Evolutionary conservation across 2,329 filamentous ascomycete species (phyloP).

Genomic region (Dactylellina leptospora): DNA sequence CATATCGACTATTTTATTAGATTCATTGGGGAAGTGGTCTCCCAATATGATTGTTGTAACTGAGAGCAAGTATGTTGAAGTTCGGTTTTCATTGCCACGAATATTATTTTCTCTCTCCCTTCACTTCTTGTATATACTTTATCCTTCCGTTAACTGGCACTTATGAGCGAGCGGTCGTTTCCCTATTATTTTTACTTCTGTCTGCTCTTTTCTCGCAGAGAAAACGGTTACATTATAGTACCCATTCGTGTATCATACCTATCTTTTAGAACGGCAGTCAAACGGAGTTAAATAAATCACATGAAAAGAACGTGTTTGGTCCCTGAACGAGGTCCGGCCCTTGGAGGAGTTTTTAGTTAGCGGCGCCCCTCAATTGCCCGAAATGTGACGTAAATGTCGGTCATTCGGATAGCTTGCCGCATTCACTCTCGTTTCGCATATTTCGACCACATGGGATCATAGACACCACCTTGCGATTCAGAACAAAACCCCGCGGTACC

Average conservation of each 20-base stretch:
- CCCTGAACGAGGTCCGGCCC: too few species aligned
- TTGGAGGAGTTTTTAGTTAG: too few species aligned
- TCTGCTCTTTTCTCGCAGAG: conserved; percentile 53
- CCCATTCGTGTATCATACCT: conserved; percentile 39
- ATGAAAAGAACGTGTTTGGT: conserved; percentile 3
- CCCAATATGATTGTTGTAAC: not conserved
- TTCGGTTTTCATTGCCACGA: conserved; percentile 1
- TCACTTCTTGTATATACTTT: conserved; percentile 33
- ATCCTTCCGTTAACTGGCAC: not conserved
- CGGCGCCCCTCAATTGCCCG: not conserved
- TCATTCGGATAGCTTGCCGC: conserved; percentile 13
- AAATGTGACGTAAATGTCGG: conserved; percentile 25
- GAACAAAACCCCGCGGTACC: too few species aligned
- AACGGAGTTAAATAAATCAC: conserved; percentile 10
- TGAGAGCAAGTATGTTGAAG: conserved; percentile 9
- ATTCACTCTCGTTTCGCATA: not conserved
- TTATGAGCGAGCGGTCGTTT: not conserved
- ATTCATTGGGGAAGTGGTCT: not conserved
- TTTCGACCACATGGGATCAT: conserved; percentile 1
- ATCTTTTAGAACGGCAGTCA: conserved; percentile 7
- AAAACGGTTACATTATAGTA: too few species aligned
- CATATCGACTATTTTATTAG: conserved; percentile 10
- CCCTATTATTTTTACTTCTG: conserved; percentile 37
- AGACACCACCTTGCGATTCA: too few species aligned
- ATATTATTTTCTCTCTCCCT: conserved; percentile 6